A percentile compares a stretch with the other conserved stretches of the same genome.
Conservation (phyloP, 2,329 filamentous ascomycete genomes). For the Pseudogymnoascus sp. region DNA sequence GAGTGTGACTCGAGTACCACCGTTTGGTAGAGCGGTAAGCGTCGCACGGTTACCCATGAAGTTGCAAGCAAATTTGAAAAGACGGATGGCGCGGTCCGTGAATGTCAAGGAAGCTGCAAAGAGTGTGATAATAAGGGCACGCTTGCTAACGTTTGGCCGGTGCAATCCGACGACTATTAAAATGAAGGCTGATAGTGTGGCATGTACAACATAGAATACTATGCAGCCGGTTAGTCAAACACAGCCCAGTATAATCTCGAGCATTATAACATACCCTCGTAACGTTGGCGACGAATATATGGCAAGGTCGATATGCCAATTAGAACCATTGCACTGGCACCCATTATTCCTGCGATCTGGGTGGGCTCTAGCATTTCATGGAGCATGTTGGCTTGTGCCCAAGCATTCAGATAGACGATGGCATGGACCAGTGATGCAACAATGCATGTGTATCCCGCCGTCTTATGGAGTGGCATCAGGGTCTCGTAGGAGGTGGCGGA, state of each 20-base stretch:
- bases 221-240: neutral
- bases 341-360: conserved; percentile 43
- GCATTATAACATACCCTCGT: conserved; percentile 33
- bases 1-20: conserved; percentile 49
- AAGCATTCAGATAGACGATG: conserved; percentile 35
- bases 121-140: conserved; percentile 36
- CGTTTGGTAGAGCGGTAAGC: conserved; percentile 46
- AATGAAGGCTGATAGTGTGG: conserved; percentile 42
- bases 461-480: conserved; percentile 50
- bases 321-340: conserved; percentile 40
- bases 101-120: conserved; percentile 42
- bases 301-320: conserved; percentile 36
- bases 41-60: conserved; percentile 42
- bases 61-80: conserved; percentile 32
- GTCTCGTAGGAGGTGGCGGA: conserved; percentile 51
- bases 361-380: conserved; percentile 31
- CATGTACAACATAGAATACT: conserved; percentile 47
- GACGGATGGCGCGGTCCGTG: conserved; percentile 43
- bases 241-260: neutral
- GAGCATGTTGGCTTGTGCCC: conserved; percentile 20
- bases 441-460: conserved; percentile 45
- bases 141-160: conserved; percentile 38
- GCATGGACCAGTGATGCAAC: conserved; percentile 40
- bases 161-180: conserved; percentile 45
- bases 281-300: conserved; percentile 37